Evolutionary conservation across 202 grass and related monocot species (phyloP), one percentile per base, ranked within the genome.

Genomic region (Bolboschoenoplectus hybrid): DNA sequence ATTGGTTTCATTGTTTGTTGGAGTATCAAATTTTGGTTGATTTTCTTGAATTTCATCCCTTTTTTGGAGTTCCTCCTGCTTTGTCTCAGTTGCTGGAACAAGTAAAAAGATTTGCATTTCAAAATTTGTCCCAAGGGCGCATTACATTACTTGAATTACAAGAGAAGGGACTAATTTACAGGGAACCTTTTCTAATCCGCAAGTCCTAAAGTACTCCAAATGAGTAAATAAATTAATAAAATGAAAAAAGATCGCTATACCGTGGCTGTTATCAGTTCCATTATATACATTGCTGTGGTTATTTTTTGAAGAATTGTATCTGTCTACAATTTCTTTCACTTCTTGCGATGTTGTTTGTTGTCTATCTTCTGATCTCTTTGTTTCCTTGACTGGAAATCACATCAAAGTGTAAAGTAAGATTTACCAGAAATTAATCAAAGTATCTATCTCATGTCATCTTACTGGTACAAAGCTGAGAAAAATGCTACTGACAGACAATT

Each of bases 361-460:
- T 82, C 63, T 45, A 67, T 82, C 80, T 67, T 82, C 80, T 51
- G 45, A 50, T 74, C 41, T 67, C 2, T 82, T 67, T 19, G 80
- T 67, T 67, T 66, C 41, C n/a, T 51, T 67, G 6, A 67, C 80
- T 82, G 80, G 32, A 82, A 82, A 36, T 34, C 14, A 64, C 20
- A 76, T 55, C 49, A 56, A 17, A 1, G 4, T 13, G 4, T 46
- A 53, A 55, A 56, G 50, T 77, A 14, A 77, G 32, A 56, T 77
- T 34, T 17, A 56, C 74, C 39, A 32, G 74, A 38, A 76, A 7
- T 36, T 9, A 1, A 7, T 36, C 12, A 1, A 12, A 39, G 14
- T 34, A 79, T n/a, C 14, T n/a, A 56, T 77, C 10, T 57, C 16
- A 58, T 79, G 7, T 57, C 10, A 58, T 40, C 43, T 73, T 11